Conservation (phyloP, 2,329 filamentous ascomycete genomes). For the Colletotrichum sp. region DNA sequence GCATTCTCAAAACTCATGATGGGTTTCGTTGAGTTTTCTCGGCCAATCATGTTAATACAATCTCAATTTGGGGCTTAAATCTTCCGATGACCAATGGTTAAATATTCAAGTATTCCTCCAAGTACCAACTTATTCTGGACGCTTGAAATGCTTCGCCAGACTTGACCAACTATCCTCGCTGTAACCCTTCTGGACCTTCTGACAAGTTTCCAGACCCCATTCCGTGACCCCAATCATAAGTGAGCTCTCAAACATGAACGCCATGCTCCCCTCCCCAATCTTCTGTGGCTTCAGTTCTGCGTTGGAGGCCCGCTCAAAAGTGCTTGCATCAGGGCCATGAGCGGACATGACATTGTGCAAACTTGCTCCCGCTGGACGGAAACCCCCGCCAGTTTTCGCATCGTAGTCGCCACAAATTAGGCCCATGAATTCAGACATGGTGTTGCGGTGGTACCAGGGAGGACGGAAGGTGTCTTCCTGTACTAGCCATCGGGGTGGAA, state of each 20-base stretch:
- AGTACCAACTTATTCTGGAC: not conserved
- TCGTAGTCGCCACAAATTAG: conserved; percentile 51
- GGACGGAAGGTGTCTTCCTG: conserved; percentile 62
- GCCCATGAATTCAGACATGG: conserved; percentile 54
- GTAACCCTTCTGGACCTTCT: conserved; percentile 53
- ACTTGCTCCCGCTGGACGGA: conserved; percentile 47
- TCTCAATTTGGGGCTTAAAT: not conserved
- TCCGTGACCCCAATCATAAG: conserved; percentile 61
- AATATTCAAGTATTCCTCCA: not conserved
- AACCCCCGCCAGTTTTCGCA: conserved; percentile 50
- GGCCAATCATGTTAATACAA: not conserved
- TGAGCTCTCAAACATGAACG: conserved; percentile 56
- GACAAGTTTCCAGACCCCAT: conserved; percentile 52
- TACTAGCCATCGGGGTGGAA: conserved; percentile 66
- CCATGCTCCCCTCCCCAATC: conserved; percentile 50
- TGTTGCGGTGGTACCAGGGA: conserved; percentile 63
- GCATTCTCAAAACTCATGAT: not conserved
- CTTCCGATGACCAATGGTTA: fast-evolving
- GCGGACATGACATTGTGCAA: conserved; percentile 66
- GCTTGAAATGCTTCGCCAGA: conserved; percentile 24
- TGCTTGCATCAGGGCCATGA: conserved; percentile 53
- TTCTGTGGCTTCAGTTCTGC: conserved; percentile 46
- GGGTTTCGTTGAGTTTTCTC: not conserved
- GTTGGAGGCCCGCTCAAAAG: conserved; percentile 50
- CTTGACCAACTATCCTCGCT: conserved; percentile 66